Base-by-base conservation (phyloP, 768 basidiomycete genomes). In the Suillus sp. region DNA sequence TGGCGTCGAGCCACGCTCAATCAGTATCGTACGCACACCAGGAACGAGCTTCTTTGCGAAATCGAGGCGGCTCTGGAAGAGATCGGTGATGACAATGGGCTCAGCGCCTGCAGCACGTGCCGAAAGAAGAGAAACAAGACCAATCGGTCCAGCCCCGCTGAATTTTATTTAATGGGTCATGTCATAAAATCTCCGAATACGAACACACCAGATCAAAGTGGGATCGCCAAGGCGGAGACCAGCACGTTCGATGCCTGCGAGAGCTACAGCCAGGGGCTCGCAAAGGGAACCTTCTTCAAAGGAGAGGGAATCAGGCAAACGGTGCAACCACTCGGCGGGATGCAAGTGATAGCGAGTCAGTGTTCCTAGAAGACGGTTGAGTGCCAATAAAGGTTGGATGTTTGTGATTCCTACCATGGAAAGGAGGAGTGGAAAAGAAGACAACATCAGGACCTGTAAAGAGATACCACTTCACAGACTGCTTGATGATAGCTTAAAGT, bases 381-480 rank as follows among this genome's bases (percentile, higher is more conserved):
- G 20, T 10, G 18, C 66, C 35, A 63, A 32, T 53, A n/a, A 25
- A 5, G 32, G 38, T 45, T 7, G 35, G 54, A 34, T 27, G 22
- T 20, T 16, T 25, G 25, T 25, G 6, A 20, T 25, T 60, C 73
- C 37, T 64, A 85, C 87, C 87, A 64, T 88, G 87, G 75, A 79
- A 88, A 5, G 88, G 88, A 25, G 88, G 88, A 1, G 88, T 89
- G 13, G 88, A 89, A 71, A 89, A 87, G 75, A 89, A 89, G 38
- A 88, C 87, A 37, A 82, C 74, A 38, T 80, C 76, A 25, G 78
- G 78, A 55, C 75, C 75, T 77, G 38, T 55, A 34, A 30, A 50
- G 47, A 40, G 14, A 32, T 10, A 59, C 67, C 32, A 71, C 14
- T 3, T 54, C 8, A 10, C n/a, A 30, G 34, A 32, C 16, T n/a